Conservation (phyloP, 805 yeast genomes). For the Danielia oregonensis region DNA sequence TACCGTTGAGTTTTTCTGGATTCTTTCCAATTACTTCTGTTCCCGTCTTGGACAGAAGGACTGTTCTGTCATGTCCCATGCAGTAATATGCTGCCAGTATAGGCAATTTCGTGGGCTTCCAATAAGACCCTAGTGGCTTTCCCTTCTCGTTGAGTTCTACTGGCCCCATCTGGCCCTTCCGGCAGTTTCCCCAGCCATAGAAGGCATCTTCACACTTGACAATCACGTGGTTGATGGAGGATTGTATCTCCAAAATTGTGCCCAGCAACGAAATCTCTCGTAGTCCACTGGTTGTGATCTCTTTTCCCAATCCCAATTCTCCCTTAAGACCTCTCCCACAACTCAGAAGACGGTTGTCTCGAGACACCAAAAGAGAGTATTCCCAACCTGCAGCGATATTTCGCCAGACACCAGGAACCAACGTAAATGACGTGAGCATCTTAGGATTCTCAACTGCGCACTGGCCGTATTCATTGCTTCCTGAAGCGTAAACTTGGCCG, state of each 20-base stretch:
- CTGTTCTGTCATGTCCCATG: constrained; percentile 61
- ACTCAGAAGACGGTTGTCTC: constrained; percentile 37
- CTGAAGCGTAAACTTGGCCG: constrained; percentile 56
- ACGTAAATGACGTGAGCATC: constrained; percentile 13
- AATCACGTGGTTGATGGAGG: constrained; percentile 48
- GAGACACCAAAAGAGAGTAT: constrained; percentile 50
- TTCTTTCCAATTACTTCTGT: constrained; percentile 17
- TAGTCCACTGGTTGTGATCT: constrained; percentile 3
- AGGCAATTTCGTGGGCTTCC: constrained; percentile 21
- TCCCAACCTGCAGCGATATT: constrained; percentile 79
- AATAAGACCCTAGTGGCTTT: constrained; percentile 16
- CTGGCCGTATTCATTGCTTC: constrained; percentile 58
- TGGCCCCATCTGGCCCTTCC: constrained; percentile 53
- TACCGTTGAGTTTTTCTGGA: constrained; percentile 1
- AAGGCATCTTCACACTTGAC: constrained; percentile 39
- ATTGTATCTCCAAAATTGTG: constrained; percentile 12
- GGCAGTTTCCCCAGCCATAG: constrained; percentile 66
- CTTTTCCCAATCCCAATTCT: constrained; percentile 56
- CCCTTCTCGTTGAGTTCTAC: constrained; percentile 3
- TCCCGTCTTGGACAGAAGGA: constrained; percentile 22
- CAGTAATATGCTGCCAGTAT: constrained; percentile 19
- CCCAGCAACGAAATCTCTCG: not conserved
- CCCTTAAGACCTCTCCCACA: constrained; percentile 71
- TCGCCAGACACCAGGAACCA: constrained; percentile 31
- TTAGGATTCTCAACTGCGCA: constrained; percentile 29